These are phyloP conservation scores for Bullera alba DNA, from an alignment of 768 basidiomycete species.

Conservation along the genomic window DNA sequence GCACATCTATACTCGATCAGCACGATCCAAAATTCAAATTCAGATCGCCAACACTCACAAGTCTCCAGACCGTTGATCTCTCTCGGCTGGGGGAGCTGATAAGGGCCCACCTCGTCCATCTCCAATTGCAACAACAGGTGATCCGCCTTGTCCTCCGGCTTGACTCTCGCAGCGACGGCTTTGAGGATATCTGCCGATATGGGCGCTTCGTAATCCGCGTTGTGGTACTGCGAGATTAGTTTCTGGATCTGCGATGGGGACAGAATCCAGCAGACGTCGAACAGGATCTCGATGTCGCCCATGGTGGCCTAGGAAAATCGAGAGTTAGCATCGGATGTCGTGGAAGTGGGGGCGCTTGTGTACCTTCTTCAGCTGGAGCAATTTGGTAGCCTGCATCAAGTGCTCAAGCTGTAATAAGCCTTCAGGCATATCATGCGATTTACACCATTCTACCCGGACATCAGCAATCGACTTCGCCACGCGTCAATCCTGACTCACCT, in stretches of 20 bases:
- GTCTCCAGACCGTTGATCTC: constrained; percentile 95
- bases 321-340: constrained; percentile 7
- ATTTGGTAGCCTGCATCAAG: constrained; percentile 98
- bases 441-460: constrained; percentile 90
- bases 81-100: constrained; percentile 75
- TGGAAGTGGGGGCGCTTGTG: constrained; percentile 10
- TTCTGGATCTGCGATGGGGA: constrained; percentile 99
- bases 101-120: constrained; percentile 88
- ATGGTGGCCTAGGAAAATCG: constrained; percentile 62
- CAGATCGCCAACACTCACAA: constrained; percentile 46
- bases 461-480: not conserved
- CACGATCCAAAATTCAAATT: not conserved
- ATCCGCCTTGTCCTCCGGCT: constrained; percentile 93
- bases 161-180: constrained; percentile 90
- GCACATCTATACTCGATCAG: constrained; percentile 28
- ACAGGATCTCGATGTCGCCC: constrained; percentile 93
- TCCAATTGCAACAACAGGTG: constrained; percentile 92
- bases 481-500: constrained; percentile 10
- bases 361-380: constrained; percentile 95
- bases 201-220: constrained; percentile 98
- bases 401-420: constrained; percentile 95
- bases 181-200: constrained; percentile 95
- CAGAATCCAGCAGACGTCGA: constrained; percentile 96
- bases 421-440: constrained; percentile 99
- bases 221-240: constrained; percentile 98